Evolutionary conservation across 352 stramenopile genomes (phyloP), one percentile per base, ranked within the genome.

Genomic region (Globisporangium mamillatum): DNA sequence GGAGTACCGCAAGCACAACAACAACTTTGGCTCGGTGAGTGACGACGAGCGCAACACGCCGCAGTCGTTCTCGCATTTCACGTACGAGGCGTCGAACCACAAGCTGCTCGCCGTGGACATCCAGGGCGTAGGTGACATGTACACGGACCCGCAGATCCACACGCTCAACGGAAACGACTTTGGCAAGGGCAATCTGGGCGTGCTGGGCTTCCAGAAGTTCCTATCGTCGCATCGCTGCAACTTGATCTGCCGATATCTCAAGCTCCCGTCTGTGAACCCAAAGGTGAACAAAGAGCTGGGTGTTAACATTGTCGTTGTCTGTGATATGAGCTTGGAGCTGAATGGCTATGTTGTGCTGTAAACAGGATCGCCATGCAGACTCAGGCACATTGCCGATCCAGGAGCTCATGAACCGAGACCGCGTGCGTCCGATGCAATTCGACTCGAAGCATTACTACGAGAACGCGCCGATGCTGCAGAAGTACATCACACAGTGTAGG

Each of bases 81-180:
- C 91, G 53, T 99, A 98, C 66, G 96, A 98, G 67, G 90, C 85
- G 10, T 98, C 91, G 2, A 81, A 97, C 71, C 94, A 97, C 64
- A 86, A 91, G 60, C 74, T 97, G 46, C 80, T 99, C 18, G 94
- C 97, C 3, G 94, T 97, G 20, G 96, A 99, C 66, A 97, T 99
- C 71, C 96, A 99, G 72, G 96, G 96, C 50, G 93, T 98, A 5
- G 94, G 91, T 9, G 95, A 99, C 79, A 75, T 98, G 29, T 99
- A 98, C 79, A 99, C 96, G n/a, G 96, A 99, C 72, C 96, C 96
- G 27, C 96, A 92, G 73, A 92, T 96, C 64, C 88, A 91, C 76
- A 96, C 88, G n/a, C 78, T 92, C 12, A 93, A 94, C 52, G 85
- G 86, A 14, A 75, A 93, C 64, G 84, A 96, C 67, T 96, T 96